Percentiles rank a stretch among this genome's conserved stretches.
These are phyloP conservation scores for Candida fluviatilis DNA, from an alignment of 805 yeast species.

Conservation along the genomic window DNA sequence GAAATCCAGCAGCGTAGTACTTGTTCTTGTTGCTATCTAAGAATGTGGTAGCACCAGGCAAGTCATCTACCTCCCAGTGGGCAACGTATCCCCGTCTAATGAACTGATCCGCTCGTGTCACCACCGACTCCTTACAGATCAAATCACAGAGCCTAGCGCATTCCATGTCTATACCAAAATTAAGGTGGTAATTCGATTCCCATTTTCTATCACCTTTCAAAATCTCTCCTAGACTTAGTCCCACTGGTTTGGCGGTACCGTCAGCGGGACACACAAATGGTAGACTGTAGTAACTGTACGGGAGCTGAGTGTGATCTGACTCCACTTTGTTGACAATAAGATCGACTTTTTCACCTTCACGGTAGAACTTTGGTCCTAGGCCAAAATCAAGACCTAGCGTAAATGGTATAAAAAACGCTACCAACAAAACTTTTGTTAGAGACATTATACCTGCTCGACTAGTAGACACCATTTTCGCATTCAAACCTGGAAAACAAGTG, in stretches of 20 bases:
- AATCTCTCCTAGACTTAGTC: conserved; percentile 70
- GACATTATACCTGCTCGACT: no score
- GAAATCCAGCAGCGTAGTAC: conserved; percentile 84
- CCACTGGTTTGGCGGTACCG: conserved; percentile 44
- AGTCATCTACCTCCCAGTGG: conserved; percentile 79
- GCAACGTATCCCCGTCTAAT: conserved; percentile 69
- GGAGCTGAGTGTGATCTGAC: conserved; percentile 72
- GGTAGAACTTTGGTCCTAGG: conserved; percentile 37
- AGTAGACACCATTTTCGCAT: no score
- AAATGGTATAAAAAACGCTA: neutral
- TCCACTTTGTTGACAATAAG: conserved; percentile 73
- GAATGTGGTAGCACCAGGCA: conserved; percentile 87
- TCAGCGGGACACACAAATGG: conserved; percentile 75
- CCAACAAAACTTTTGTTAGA: neutral
- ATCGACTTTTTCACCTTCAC: conserved; percentile 58
- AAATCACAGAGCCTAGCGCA: conserved; percentile 70
- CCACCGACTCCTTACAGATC: conserved; percentile 46
- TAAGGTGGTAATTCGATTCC: conserved; percentile 66
- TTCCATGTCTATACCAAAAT: conserved; percentile 58
- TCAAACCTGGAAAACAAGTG: no score
- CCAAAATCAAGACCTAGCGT: conserved; percentile 13
- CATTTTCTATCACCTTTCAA: conserved; percentile 77
- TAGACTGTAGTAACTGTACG: conserved; percentile 71
- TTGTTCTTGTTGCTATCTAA: conserved; percentile 54
- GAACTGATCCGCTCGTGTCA: conserved; percentile 55